These are phyloP conservation scores for Talaromyces thailandensis DNA, from an alignment of 495 filamentous ascomycete genomes.

Conservation along the genomic window DNA sequence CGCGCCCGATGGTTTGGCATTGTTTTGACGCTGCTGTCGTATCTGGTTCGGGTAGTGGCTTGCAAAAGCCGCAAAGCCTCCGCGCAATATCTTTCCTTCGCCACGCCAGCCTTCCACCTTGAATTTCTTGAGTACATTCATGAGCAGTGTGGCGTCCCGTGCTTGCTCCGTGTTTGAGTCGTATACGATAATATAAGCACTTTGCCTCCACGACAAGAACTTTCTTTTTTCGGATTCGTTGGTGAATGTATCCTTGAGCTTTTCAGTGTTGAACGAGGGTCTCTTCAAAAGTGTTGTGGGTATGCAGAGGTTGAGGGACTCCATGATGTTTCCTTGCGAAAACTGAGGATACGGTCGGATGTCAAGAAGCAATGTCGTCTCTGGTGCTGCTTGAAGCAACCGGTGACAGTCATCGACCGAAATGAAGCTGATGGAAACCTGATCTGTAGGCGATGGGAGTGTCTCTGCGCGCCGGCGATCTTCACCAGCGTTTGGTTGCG, in stretches of 20 bases:
- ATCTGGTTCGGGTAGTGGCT: constrained; percentile 37
- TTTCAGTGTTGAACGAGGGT: constrained; percentile 83
- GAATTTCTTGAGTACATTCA: constrained; percentile 91
- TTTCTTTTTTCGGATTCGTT: constrained; percentile 59
- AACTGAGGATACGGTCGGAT: constrained; percentile 81
- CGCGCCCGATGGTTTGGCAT: constrained; percentile 25
- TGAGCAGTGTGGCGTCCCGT: constrained; percentile 66
- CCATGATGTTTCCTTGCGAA: constrained; percentile 59
- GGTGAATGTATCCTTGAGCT: constrained; percentile 81
- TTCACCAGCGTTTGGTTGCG: constrained; percentile 19
- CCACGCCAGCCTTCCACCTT: constrained; percentile 75
- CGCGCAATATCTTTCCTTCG: constrained; percentile 58
- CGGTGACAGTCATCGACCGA: constrained; percentile 55
- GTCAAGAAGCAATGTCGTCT: constrained; percentile 70
- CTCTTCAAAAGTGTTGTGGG: constrained; percentile 90
- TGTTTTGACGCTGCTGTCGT: constrained; percentile 16
- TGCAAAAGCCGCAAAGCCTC: constrained; percentile 44
- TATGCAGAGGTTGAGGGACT: constrained; percentile 86
- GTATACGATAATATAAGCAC: constrained; percentile 76
- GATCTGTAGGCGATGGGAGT: constrained; percentile 38
- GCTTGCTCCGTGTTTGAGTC: constrained; percentile 65
- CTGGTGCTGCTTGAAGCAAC: constrained; percentile 46
- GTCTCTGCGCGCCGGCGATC: constrained; percentile 50
- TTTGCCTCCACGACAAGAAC: constrained; percentile 68
- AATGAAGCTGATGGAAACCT: constrained; percentile 42